These are phyloP conservation scores for Beauveria pseudobassiana DNA, from an alignment of 2,329 filamentous ascomycete genomes.

Conservation along the genomic window DNA sequence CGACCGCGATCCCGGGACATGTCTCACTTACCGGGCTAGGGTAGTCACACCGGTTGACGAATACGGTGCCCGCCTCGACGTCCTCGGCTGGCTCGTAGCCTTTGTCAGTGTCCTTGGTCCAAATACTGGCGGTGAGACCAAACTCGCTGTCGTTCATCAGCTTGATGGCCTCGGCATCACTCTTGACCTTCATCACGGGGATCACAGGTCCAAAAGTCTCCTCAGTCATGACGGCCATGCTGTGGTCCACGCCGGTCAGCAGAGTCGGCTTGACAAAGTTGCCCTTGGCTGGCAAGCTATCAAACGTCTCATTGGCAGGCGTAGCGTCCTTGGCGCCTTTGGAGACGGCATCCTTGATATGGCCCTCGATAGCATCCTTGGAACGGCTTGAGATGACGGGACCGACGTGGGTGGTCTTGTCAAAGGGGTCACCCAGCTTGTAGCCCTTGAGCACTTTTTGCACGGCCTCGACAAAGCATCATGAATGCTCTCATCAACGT, in stretches of 20 bases:
- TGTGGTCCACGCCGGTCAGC: conserved; percentile 69
- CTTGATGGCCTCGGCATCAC: conserved; percentile 71
- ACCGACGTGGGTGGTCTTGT: conserved; percentile 72
- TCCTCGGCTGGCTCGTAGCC: conserved; percentile 71
- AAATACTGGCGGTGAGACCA: conserved; percentile 91
- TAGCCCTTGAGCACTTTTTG: conserved; percentile 76
- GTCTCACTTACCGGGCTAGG: conserved; percentile 69
- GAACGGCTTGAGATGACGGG: conserved; percentile 80
- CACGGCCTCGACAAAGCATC: conserved; percentile 68
- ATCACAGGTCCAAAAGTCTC: conserved; percentile 95
- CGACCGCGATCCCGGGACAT: background rate
- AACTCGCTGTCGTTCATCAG: conserved; percentile 95
- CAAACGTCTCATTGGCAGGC: conserved; percentile 72
- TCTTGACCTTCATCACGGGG: conserved; percentile 77
- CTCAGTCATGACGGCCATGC: conserved; percentile 83
- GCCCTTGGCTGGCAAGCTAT: conserved; percentile 63
- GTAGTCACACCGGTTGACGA: conserved; percentile 90
- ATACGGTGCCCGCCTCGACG: conserved; percentile 89
- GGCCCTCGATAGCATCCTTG: conserved; percentile 66
- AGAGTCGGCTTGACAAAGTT: conserved; percentile 88
- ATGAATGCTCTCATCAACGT: conserved; percentile 79
- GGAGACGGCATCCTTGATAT: conserved; percentile 73
- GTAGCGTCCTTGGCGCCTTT: conserved; percentile 82
- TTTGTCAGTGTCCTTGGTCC: conserved; percentile 77
- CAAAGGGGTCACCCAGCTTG: conserved; percentile 79